Evolutionary conservation across 2,329 filamentous ascomycete species (phyloP), one percentile per base, ranked within the genome.

Genomic region (Botrytis tulipae): DNA sequence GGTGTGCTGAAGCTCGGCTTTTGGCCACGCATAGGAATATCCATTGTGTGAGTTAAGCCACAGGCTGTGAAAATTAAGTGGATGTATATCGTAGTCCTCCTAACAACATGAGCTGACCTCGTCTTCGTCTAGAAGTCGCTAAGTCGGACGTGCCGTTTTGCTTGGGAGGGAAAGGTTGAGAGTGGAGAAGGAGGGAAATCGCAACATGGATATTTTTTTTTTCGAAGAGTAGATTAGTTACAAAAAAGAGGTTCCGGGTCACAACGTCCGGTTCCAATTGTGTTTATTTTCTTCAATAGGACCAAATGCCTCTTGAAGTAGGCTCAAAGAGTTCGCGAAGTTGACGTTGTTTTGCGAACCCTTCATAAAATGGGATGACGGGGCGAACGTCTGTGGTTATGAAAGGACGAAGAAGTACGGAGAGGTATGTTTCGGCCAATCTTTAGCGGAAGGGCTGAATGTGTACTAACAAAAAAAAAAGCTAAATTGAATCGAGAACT

Each of bases 1-100:
- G 66, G 48, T 42, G 48, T 57, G 35, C 40, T 54, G 48, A 42
- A 69, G 37, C 48, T 59, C 37, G 77, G 74, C 73, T 77, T 75
- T 46, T 73, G 68, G 42, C 75, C 75, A 54, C 78, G 76, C 78
- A 81, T 82, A 74, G 83, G 82, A 69, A 83, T 83, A 76, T 85
- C 84, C 84, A 86, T 86, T 70, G 72, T 73, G 75, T 68, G 73
- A 42, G n/a, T 61, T 48, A 73, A 35, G 60, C 70, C 66, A 46
- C 42, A 42, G 70, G 44, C 54, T 42, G 25, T 25, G 42, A 51
- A 42, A 54, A 29, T 51, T 51, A 72, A 69, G 66, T 69, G 66
- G 66, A 59, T 69, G 35, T 57, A 69, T 57, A 25, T 44, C 6
- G 37, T 59, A 69, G 48, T 57, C 48, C 48, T 69, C 66, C 48